Conservation (phyloP, 2,329 filamentous ascomycete species). For the Domatiomyces globalis region DNA sequence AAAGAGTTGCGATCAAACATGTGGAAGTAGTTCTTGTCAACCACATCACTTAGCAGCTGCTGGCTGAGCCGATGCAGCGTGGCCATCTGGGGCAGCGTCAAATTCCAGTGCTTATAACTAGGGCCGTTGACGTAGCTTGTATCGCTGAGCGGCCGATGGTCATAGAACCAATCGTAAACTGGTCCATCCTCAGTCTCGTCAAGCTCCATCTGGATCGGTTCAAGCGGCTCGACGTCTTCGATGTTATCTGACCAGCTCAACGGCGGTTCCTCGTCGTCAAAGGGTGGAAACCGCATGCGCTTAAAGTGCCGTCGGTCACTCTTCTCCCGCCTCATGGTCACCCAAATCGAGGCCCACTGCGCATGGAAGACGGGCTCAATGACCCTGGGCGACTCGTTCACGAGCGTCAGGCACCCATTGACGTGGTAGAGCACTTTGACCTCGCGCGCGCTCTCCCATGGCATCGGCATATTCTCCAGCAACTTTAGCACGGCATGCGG, state of each 20-base stretch:
- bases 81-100: conserved; percentile 88
- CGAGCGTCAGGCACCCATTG: conserved; percentile 89
- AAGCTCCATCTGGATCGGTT: conserved; percentile 97
- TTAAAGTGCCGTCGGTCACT: conserved; percentile 93
- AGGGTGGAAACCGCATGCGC: conserved; percentile 95
- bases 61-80: conserved; percentile 83
- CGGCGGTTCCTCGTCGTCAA: conserved; percentile 95
- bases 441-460: conserved; percentile 90
- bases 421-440: conserved; percentile 98
- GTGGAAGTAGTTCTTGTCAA: conserved; percentile 95
- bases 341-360: conserved; percentile 99
- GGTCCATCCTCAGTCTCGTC: conserved; percentile 85
- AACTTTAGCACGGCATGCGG: conserved; percentile 95
- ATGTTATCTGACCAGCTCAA: conserved; percentile 98
- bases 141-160: conserved; percentile 78
- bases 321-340: conserved; percentile 95
- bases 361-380: conserved; percentile 97
- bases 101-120: conserved; percentile 93
- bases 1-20: conserved; percentile 94
- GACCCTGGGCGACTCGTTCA: conserved; percentile 91
- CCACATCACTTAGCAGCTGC: conserved; percentile 76
- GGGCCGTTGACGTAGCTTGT: conserved; percentile 90
- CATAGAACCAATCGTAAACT: conserved; percentile 95
- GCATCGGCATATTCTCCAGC: conserved; percentile 99
- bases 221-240: conserved; percentile 91